These are phyloP conservation scores for Fraxinus floribunda DNA, from an alignment of 305 asterid species.

Conservation along the genomic window DNA sequence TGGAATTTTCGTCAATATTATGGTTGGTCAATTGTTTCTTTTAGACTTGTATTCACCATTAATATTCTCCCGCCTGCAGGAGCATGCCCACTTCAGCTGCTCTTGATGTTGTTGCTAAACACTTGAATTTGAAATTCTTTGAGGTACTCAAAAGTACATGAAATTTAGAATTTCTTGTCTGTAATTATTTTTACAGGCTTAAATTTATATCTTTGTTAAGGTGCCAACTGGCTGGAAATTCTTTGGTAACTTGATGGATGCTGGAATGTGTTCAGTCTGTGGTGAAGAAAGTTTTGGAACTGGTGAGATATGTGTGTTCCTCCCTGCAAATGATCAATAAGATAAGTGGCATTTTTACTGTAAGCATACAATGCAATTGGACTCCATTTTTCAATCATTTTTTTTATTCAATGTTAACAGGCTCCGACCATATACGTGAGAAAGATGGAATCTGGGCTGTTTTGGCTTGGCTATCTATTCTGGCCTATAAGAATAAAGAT, in stretches of 20 bases:
- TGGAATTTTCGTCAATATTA: background rate
- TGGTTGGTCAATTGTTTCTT: background rate
- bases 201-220: conserved; percentile 36
- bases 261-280: conserved; percentile 96
- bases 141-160: conserved; percentile 54
- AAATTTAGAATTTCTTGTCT: background rate
- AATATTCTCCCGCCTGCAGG: conserved; percentile 48
- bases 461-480: conserved; percentile 90
- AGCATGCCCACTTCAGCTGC: conserved; percentile 99
- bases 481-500: conserved; percentile 86
- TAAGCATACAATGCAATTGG: background rate
- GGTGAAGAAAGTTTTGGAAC: conserved; percentile 99
- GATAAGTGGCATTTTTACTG: conserved; percentile 4
- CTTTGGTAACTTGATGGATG: conserved; percentile 98
- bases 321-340: background rate
- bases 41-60: conserved; percentile 17
- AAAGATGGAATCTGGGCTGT: conserved; percentile 99
- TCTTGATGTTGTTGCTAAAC: conserved; percentile 91
- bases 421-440: conserved; percentile 97
- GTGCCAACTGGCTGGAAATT: conserved; percentile 99
- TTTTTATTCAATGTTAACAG: conserved; percentile 37
- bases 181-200: conserved; percentile 21
- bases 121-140: conserved; percentile 84
- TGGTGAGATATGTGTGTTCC: conserved; percentile 43
- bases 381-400: background rate